Evolutionary conservation across 1,139 yeast species (phyloP).

Genomic region (Taphrina deformans): DNA sequence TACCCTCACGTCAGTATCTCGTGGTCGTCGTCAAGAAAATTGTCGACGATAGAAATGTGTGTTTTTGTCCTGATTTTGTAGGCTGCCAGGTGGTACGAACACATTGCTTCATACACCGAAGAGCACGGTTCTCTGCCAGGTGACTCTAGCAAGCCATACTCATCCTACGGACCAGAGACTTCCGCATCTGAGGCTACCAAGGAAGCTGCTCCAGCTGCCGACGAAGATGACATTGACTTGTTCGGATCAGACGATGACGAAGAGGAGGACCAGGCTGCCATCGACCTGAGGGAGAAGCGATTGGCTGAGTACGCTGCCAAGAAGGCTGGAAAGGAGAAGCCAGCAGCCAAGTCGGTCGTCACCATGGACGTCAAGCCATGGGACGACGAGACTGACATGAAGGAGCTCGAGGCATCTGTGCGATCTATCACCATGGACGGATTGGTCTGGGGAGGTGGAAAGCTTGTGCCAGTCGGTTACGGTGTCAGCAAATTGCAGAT

Average conservation of each 20-base stretch:
- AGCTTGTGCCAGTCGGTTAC: slow-evolving; percentile 95
- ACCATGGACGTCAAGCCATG: slow-evolving; percentile 98
- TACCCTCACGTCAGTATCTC: slow-evolving; percentile 69
- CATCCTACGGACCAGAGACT: slow-evolving; percentile 61
- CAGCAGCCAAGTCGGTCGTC: slow-evolving; percentile 97
- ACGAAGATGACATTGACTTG: slow-evolving; percentile 86
- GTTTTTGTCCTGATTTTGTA: not conserved
- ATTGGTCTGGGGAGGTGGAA: slow-evolving; percentile 97
- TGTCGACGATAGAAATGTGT: no score
- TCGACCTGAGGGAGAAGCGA: slow-evolving; percentile 94
- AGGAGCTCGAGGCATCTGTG: slow-evolving; percentile 79
- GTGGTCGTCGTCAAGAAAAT: not conserved
- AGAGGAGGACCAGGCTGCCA: slow-evolving; percentile 94
- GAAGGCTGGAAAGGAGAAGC: slow-evolving; percentile 96
- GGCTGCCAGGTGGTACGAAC: slow-evolving; percentile 94
- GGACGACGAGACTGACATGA: slow-evolving; percentile 98
- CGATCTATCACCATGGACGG: slow-evolving; percentile 85
- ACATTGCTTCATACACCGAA: slow-evolving; percentile 86
- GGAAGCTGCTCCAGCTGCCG: slow-evolving; percentile 62
- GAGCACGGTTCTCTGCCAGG: slow-evolving; percentile 57
- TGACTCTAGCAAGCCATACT: slow-evolving; percentile 45
- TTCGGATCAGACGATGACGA: slow-evolving; percentile 92
- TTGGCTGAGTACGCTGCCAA: slow-evolving; percentile 95
- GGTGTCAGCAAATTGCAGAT: slow-evolving; percentile 99
- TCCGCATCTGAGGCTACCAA: slow-evolving; percentile 59